These are phyloP conservation scores for Rhizophora mangle DNA, from an alignment of 345 rosid species.

Conservation along the genomic window DNA sequence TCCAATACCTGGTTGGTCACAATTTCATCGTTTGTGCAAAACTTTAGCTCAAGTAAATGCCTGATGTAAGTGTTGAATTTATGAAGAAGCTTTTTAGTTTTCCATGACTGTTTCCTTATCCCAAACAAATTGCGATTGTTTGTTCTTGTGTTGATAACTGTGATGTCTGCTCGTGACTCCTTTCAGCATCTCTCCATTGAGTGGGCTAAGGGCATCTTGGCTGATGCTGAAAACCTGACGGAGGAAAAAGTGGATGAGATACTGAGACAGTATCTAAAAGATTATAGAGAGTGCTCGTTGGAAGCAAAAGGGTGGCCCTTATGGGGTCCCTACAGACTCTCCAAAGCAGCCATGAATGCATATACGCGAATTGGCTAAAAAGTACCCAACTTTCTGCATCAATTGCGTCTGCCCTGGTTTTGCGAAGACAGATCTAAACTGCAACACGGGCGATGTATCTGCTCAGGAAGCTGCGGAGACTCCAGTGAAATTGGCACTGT, in stretches of 20 bases:
- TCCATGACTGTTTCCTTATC: no score
- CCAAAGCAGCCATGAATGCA: conserved; percentile 9
- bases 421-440: background rate
- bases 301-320: conserved; percentile 1
- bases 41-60: no score
- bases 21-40: no score
- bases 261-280: background rate
- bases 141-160: background rate
- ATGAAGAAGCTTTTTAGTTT: no score
- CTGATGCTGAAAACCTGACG: background rate
- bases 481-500: background rate
- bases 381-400: background rate
- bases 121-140: no score
- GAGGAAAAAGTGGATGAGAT: conserved; percentile 5
- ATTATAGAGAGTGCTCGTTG: background rate
- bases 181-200: background rate
- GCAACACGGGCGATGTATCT: background rate
- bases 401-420: conserved; percentile 7
- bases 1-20: no score
- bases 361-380: background rate
- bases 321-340: background rate
- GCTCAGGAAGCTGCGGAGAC: background rate
- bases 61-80: no score
- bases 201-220: background rate
- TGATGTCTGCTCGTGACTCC: background rate